phyloP scores from a whole-genome alignment of 2,329 filamentous ascomycete species.

The Paraphaeosphaeria minitans region DNA sequence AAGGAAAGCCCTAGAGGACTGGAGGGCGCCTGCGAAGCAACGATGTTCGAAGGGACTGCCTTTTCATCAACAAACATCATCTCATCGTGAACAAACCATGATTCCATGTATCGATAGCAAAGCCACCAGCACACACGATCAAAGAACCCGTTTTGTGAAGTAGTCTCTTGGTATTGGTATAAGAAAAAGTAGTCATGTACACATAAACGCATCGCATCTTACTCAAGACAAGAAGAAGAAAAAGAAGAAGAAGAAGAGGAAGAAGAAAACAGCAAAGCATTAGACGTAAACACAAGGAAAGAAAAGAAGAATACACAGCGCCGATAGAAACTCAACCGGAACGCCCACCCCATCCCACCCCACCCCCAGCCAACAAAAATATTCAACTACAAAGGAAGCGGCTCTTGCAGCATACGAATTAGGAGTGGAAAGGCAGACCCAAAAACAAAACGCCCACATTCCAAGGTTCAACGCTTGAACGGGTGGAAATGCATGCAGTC shows the following conservation, averaged over 20 bases:
- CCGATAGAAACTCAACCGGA: slow-evolving; percentile 10
- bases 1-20: too few relatives aligned
- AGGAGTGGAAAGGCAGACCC: slow-evolving; percentile 9
- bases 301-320: background rate
- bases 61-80: too few relatives aligned
- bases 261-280: background rate
- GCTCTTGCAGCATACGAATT: slow-evolving; percentile 8
- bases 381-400: slow-evolving; percentile 18
- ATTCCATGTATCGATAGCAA: background rate
- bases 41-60: too few relatives aligned
- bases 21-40: too few relatives aligned
- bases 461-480: slow-evolving; percentile 42
- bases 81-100: too few relatives aligned
- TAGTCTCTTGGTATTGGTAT: slow-evolving; percentile 22
- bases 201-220: slow-evolving; percentile 11
- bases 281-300: background rate
- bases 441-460: slow-evolving; percentile 38
- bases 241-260: too few relatives aligned
- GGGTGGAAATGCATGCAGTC: slow-evolving; percentile 41
- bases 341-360: slow-evolving; percentile 5
- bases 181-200: slow-evolving; percentile 1
- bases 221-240: background rate
- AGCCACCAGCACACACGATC: background rate
- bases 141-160: slow-evolving; percentile 12
- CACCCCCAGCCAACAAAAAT: too few relatives aligned